Evolutionary conservation across 2,329 filamentous ascomycete species (phyloP).

Genomic region (Fusarium domesticum): DNA sequence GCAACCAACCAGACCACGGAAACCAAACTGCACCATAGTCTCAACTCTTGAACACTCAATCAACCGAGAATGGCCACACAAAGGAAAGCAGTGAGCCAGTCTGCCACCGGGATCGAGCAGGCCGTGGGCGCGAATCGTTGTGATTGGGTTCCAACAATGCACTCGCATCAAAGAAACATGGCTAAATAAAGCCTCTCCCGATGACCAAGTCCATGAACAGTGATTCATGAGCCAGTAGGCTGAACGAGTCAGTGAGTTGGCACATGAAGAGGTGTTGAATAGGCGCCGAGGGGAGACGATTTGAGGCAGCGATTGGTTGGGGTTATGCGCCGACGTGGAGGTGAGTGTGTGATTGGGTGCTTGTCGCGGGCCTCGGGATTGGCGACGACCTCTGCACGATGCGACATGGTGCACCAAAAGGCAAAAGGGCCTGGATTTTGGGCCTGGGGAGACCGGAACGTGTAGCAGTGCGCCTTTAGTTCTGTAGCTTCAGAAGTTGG

Average conservation of each 20-base stretch:
- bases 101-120: constrained; percentile 16
- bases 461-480: too few relatives aligned
- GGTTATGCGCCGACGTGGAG: constrained; percentile 28
- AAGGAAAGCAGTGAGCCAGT: not conserved
- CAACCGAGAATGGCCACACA: constrained; percentile 1
- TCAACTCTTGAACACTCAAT: constrained; percentile 2
- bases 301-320: constrained; percentile 29
- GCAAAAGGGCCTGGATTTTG: not conserved
- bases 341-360: constrained; percentile 28
- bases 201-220: constrained; percentile 14
- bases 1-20: constrained; percentile 5
- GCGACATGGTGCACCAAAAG: constrained; percentile 4
- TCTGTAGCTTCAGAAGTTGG: not conserved
- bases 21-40: constrained; percentile 5
- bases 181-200: constrained; percentile 29
- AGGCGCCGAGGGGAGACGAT: constrained; percentile 36
- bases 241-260: constrained; percentile 25
- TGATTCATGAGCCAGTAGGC: constrained; percentile 24
- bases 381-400: constrained; percentile 25
- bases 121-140: constrained; percentile 15
- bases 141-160: constrained; percentile 25
- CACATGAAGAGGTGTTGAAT: constrained; percentile 33
- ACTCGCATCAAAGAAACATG: constrained; percentile 18
- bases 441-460: not conserved
- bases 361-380: constrained; percentile 26